Percentiles rank a stretch among this genome's conserved stretches.
Evolutionary conservation across 495 filamentous ascomycete species (phyloP).

Genomic region (Penicillium angulare): DNA sequence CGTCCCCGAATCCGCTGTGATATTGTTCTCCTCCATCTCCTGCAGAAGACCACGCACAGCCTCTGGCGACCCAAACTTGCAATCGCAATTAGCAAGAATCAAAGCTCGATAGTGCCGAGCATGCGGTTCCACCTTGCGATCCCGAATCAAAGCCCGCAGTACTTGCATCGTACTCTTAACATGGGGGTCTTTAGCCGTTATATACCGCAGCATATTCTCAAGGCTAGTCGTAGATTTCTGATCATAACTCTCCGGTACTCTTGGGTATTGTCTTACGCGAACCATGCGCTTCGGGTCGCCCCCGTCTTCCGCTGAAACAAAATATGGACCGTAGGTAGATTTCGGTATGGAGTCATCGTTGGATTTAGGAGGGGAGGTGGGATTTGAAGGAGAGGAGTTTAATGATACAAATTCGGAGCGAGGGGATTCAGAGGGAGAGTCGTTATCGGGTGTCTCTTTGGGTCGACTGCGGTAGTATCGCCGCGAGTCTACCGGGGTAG

Average conservation of each 20-base stretch:
- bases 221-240: slow-evolving; percentile 5
- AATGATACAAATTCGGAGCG: too few species aligned
- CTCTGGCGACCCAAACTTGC: slow-evolving; percentile 59
- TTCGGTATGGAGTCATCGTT: too few species aligned
- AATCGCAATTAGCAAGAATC: slow-evolving; percentile 66
- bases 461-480: slow-evolving; percentile 23
- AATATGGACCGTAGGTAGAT: not conserved
- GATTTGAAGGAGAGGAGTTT: too few species aligned
- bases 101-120: slow-evolving; percentile 68
- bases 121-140: slow-evolving; percentile 62
- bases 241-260: not conserved
- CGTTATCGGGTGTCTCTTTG: not conserved
- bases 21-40: slow-evolving; percentile 63
- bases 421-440: too few species aligned
- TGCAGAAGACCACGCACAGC: slow-evolving; percentile 57
- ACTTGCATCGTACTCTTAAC: slow-evolving; percentile 28
- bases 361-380: not conserved
- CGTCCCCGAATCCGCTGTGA: slow-evolving; percentile 60
- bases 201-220: slow-evolving; percentile 26
- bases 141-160: slow-evolving; percentile 51
- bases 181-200: slow-evolving; percentile 16
- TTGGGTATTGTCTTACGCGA: not conserved
- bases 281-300: not conserved
- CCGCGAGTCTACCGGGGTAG: slow-evolving; percentile 12
- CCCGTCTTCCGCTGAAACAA: not conserved